Base-by-base conservation (phyloP, 345 rosid genomes). In the Heritiera fomes region DNA sequence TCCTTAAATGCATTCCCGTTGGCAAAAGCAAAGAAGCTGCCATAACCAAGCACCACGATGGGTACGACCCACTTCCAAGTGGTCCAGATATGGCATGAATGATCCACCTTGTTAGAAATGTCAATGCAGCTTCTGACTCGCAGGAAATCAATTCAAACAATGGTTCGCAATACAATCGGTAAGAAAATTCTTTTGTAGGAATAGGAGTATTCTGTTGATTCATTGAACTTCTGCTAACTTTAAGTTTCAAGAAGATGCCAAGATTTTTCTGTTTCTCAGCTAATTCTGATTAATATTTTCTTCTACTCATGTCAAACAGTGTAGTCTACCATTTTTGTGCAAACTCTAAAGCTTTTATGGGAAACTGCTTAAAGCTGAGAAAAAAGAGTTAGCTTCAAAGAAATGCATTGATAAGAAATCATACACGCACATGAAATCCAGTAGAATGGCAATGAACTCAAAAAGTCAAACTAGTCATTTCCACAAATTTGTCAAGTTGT, bases 1-100 rank as follows among this genome's bases (percentile, higher is more conserved):
- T 90, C 60, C 86, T 93, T 32, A 93, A 93, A 80, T 89, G 89
- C 81, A 86, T 91, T 66, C 94, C 95, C 5, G 86, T 86, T 0
- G 88, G 80, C 73, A 76, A 70, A 10, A n/a, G 38, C 69, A 56
- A 73, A 76, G 49, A 32, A 9, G 78, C 76, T 40, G 77, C 78
- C 38, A 12, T 30, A 53, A 38, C 73, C 49, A 30, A 62, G 67
- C 80, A 87, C 73, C 91, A 86, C 13, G 91, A 93, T 76, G 95
- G 95, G 50, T 93, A 93, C 59, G 90, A 87, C 50, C 83, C 88
- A 30, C 92, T 93, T 65, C 90, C 95, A 9, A 82, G 79, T 30
- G 93, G 92, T 45, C 95, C 93, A 2, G 88, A 87, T 43, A 23
- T 77, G 86, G 92, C 85, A 4, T 89, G 78, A 83, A 75, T 20